Conservation (phyloP, 257 asterid genomes). For the Capsicum chinense region DNA sequence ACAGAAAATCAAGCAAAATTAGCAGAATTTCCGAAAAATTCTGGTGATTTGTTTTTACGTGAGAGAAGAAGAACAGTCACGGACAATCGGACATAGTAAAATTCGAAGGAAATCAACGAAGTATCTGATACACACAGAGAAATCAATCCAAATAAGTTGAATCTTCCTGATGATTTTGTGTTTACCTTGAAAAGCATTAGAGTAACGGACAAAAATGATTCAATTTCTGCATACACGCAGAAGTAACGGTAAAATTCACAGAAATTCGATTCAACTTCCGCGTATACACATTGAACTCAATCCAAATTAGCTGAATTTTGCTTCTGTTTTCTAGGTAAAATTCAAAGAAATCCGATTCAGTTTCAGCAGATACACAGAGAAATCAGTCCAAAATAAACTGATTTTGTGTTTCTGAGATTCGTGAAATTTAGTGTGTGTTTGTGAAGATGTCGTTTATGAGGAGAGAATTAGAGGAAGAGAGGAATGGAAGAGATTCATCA, state of each 20-base stretch:
- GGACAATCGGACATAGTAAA: not conserved
- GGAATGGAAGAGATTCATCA: conserved; percentile 28
- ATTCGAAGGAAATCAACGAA: not conserved
- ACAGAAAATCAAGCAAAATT: not conserved
- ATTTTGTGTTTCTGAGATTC: not conserved
- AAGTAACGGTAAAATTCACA: not conserved
- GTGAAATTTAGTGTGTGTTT: not conserved
- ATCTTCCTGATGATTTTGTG: not conserved
- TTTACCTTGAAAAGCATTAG: not conserved
- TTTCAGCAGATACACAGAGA: not conserved
- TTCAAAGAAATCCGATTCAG: not conserved
- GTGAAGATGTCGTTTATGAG: conserved; percentile 27
- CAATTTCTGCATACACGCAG: not conserved
- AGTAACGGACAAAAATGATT: conserved; percentile 5
- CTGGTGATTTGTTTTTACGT: not conserved
- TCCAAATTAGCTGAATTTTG: not conserved
- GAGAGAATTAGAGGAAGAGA: conserved; percentile 29
- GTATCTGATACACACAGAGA: not conserved
- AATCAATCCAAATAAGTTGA: not conserved
- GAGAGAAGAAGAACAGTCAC: conserved; percentile 18
- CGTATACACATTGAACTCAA: not conserved
- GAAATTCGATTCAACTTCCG: not conserved
- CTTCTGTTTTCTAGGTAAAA: not conserved
- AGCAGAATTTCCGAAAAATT: not conserved
- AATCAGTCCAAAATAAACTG: not conserved